Base-by-base conservation (phyloP, 129 eudicot species). In the Helianthus annuus region DNA sequence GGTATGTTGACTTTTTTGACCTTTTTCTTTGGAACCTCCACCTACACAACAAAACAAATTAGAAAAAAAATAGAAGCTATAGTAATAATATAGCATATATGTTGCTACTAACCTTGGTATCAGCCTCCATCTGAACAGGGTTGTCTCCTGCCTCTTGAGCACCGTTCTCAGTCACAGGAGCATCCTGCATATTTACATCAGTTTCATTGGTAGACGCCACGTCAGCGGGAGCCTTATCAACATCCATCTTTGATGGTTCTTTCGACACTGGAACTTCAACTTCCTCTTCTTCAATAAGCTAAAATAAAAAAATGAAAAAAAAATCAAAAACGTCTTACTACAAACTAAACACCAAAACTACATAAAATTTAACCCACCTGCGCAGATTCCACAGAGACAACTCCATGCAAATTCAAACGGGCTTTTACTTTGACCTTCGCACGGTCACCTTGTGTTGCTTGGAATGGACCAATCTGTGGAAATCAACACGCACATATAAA, bases 281-380 rank as follows among this genome's bases (percentile, higher is more conserved):
- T 55, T 93, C 97, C 61, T 94, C 96, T 82, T 94, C 98, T 75
- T 94, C 98, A 68, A 89, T 70, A 42, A 94, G 91, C 98, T 93
- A 86, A 38, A 68, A 60, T n/a, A 24, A 24, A 65, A 2, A 1
- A 7, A 29, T 60, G 45, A 32, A 27, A 69, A 15, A 55, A 2
- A 2, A 67, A 49, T 12, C 3, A 51, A 6, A 63, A 27, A 69
- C 10, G 12, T 1, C 17, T 66, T 24, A 32, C 2, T 34, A 59
- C 6, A 40, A 14, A 17, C 10, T 59, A 32, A 0, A 19, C 22
- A 34, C 42, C 44, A 19, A 40, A n/a, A n/a, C n/a, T n/a, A n/a
- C n/a, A n/a, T n/a, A n/a, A n/a, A n/a, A n/a, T n/a, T n/a, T n/a
- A n/a, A 42, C 91, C 78, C 45, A 94, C 98, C 63, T 84, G 85